phyloP scores from a whole-genome alignment of 306 rosid genomes.

The Fagus crenata region DNA sequence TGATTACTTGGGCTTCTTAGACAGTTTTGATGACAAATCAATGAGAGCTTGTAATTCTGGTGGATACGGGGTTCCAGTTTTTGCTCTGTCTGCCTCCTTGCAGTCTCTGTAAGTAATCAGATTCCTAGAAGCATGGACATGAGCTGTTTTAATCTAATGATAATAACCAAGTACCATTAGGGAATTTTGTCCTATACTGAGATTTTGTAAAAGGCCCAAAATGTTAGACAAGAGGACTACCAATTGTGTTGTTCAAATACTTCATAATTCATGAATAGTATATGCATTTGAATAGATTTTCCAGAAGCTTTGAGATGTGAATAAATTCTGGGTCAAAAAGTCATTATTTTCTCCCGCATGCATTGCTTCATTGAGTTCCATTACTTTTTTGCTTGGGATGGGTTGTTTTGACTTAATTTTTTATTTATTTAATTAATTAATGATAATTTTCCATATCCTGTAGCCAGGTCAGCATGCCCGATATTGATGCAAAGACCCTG shows the following conservation, averaged over 20 bases:
- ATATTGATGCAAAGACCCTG: slow-evolving; percentile 59
- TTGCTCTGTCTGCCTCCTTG: slow-evolving; percentile 70
- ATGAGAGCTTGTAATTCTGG: slow-evolving; percentile 36
- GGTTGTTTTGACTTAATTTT: background rate
- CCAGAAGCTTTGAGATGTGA: background rate
- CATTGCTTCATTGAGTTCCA: background rate
- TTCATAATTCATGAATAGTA: background rate
- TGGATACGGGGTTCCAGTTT: slow-evolving; percentile 60
- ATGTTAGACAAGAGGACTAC: background rate
- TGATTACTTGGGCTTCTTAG: slow-evolving; percentile 60
- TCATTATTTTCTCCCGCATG: background rate
- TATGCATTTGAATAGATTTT: background rate
- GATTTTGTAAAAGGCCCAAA: background rate
- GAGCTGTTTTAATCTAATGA: background rate
- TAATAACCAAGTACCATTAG: background rate
- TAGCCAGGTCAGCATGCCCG: slow-evolving; percentile 50
- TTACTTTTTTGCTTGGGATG: background rate
- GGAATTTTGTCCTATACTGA: background rate
- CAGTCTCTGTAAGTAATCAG: slow-evolving; percentile 63
- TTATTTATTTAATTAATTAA: background rate
- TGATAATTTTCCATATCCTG: slow-evolving; percentile 32
- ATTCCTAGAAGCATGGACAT: slow-evolving; percentile 3
- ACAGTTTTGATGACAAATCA: slow-evolving; percentile 55
- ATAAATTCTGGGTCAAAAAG: background rate
- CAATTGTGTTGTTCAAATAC: background rate